phyloP scores from a whole-genome alignment of 2,329 filamentous ascomycete species.

The Tolypocladium ophioglossoides region DNA sequence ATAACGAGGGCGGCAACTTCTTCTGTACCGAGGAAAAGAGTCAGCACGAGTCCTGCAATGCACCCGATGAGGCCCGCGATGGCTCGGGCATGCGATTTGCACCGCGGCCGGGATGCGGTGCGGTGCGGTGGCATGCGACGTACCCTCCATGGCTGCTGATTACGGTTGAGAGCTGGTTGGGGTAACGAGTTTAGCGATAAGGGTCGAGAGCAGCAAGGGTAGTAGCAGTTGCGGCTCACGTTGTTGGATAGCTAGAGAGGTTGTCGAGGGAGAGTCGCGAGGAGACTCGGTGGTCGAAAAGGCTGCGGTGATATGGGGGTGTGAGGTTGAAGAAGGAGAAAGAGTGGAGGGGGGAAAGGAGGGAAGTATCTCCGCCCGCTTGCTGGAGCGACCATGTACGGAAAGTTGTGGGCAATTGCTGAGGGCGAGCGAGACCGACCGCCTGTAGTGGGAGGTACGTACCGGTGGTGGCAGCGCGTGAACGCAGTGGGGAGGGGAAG shows the following conservation, averaged over 20 bases:
- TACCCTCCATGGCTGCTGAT: constrained; percentile 48
- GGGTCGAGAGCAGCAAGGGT: constrained; percentile 10
- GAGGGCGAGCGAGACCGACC: background rate
- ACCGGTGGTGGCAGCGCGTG: too few relatives aligned
- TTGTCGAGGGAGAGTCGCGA: constrained; percentile 9
- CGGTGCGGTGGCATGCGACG: constrained; percentile 14
- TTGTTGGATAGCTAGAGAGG: constrained; percentile 8
- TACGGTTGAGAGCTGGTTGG: constrained; percentile 22
- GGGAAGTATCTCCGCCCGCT: constrained; percentile 8
- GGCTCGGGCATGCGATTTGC: background rate
- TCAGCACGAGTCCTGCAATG: constrained; percentile 26
- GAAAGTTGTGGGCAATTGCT: constrained; percentile 15
- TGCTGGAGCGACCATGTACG: background rate
- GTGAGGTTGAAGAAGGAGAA: constrained; percentile 20
- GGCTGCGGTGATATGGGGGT: constrained; percentile 9
- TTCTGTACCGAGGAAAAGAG: constrained; percentile 52
- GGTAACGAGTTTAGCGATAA: constrained; percentile 7
- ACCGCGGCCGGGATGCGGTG: background rate
- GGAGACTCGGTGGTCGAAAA: constrained; percentile 7
- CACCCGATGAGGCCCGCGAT: background rate
- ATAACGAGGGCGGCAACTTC: constrained; percentile 99
- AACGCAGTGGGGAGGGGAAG: too few relatives aligned
- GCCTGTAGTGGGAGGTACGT: background rate
- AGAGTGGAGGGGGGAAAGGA: constrained; percentile 22
- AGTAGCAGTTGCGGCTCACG: constrained; percentile 4